These are phyloP conservation scores for Daedalea quercina DNA, from an alignment of 768 basidiomycete species.

Conservation along the genomic window DNA sequence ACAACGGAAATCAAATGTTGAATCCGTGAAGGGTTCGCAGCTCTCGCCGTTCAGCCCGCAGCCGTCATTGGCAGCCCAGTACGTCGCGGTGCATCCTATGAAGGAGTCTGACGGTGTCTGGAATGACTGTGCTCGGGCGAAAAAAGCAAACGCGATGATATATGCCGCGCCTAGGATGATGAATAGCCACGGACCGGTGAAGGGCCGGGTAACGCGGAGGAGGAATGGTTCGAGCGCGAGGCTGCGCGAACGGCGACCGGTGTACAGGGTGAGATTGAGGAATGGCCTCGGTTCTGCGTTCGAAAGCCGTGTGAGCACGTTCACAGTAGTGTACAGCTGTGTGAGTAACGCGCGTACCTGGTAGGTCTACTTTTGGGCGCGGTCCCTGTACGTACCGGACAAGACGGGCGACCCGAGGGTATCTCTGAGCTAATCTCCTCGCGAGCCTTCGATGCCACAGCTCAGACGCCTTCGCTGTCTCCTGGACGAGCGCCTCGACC, in stretches of 20 bases:
- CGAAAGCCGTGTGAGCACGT: slow-evolving; percentile 1
- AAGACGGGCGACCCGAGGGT: slow-evolving; percentile 14
- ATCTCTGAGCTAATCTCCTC: slow-evolving; percentile 8
- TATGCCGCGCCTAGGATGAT: slow-evolving; percentile 50
- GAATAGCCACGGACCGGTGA: slow-evolving; percentile 50
- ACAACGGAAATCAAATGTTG: slow-evolving; percentile 71
- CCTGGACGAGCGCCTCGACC: slow-evolving; percentile 5
- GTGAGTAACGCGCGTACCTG: slow-evolving; percentile 29
- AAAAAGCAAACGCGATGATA: slow-evolving; percentile 67
- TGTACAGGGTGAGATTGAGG: slow-evolving; percentile 41
- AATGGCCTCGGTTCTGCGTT: slow-evolving; percentile 45
- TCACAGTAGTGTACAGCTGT: slow-evolving; percentile 3
- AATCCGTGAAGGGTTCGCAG: slow-evolving; percentile 59
- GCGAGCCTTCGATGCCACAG: slow-evolving; percentile 1
- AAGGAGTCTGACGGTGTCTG: slow-evolving; percentile 57
- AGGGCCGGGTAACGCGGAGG: slow-evolving; percentile 41
- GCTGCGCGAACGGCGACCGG: slow-evolving; percentile 16
- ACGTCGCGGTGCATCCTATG: slow-evolving; percentile 62
- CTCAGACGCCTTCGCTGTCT: not conserved
- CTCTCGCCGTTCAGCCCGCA: slow-evolving; percentile 66
- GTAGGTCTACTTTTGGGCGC: slow-evolving; percentile 45
- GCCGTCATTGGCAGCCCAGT: slow-evolving; percentile 60
- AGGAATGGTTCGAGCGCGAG: slow-evolving; percentile 45
- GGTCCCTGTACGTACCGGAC: slow-evolving; percentile 51
- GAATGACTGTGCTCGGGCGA: slow-evolving; percentile 68